Evolutionary conservation across 2,329 filamentous ascomycete genomes (phyloP), one percentile per base, ranked within the genome.

Genomic region (Juglanconis sp.): DNA sequence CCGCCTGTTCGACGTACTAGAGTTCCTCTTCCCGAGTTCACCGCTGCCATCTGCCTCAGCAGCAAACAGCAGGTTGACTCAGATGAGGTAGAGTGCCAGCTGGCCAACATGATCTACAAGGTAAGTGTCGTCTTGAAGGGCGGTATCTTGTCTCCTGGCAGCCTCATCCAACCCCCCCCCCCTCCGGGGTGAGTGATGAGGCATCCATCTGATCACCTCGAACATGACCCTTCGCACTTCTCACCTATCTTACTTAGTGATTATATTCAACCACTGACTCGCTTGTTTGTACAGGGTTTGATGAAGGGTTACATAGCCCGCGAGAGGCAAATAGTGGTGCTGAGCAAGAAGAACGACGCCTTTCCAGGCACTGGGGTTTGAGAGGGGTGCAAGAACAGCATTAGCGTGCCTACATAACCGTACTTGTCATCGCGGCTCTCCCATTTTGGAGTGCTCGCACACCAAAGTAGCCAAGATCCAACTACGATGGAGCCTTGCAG

Each of bases 221-320:
- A 24, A 24, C 24, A 24, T 24, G 24, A 24, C 24, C 24, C 3
- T 42, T 38, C 42, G 32, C 13, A n/a, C 44, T n/a, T 35, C 7
- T 4, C 3, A 44, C 24, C 6, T 30, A 3, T 24, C 5, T 30
- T 30, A 11, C 36, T 24, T 24, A 24, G 24, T 24, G 24, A 10
- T 4, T 9, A 36, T 32, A 7, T 31, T 10, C 7, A n/a, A 7
- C 30, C 72, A 75, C 68, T 67, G 46, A 70, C 66, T 31, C 51
- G 60, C 40, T 30, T 61, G 32, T 53, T 50, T n/a, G 63, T 51
- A 49, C 66, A 96, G 92, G 90, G 90, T 61, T 81, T 95, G 31
- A 96, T 99, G 91, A 99, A 98, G 76, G 95, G 96, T 46, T 99
- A 99, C 75, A 99, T 99, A 67, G 89, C 94, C 36, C 89, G 94